Conservation (phyloP, 306 rosid genomes). For the Rubus parviflorus region DNA sequence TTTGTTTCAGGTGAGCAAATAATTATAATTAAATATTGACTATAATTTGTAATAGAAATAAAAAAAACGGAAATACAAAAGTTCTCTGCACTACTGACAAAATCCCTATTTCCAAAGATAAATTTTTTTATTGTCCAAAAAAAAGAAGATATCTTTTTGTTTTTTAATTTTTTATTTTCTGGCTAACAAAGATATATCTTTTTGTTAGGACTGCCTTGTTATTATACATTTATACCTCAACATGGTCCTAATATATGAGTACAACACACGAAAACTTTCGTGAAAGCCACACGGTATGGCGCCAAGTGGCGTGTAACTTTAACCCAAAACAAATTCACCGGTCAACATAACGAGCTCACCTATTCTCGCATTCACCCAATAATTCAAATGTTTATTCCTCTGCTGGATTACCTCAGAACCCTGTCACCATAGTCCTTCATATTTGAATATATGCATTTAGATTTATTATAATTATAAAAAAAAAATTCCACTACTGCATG, state of each 20-base stretch:
- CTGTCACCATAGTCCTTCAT: neutral
- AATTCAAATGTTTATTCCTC: neutral
- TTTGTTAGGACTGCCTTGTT: slow-evolving; percentile 9
- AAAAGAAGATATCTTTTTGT: neutral
- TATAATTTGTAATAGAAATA: neutral
- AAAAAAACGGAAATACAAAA: neutral
- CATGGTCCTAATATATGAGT: neutral
- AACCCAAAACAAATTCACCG: neutral
- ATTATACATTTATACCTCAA: neutral
- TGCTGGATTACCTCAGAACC: neutral
- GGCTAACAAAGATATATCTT: neutral
- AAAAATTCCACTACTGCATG: neutral
- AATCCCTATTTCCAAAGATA: slow-evolving; percentile 25
- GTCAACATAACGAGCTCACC: neutral
- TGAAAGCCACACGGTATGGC: slow-evolving; percentile 17
- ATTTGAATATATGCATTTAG: neutral
- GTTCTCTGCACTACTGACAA: slow-evolving; percentile 20
- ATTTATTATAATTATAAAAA: too few species aligned
- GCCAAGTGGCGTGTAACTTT: slow-evolving; percentile 6
- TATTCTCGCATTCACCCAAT: neutral
- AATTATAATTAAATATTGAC: neutral
- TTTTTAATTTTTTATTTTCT: too few species aligned
- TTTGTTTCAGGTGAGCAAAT: slow-evolving; percentile 1
- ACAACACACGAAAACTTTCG: neutral
- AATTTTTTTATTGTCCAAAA: neutral